Conservation (phyloP, 164 flowering plant genomes). For the Malania oleifera region DNA sequence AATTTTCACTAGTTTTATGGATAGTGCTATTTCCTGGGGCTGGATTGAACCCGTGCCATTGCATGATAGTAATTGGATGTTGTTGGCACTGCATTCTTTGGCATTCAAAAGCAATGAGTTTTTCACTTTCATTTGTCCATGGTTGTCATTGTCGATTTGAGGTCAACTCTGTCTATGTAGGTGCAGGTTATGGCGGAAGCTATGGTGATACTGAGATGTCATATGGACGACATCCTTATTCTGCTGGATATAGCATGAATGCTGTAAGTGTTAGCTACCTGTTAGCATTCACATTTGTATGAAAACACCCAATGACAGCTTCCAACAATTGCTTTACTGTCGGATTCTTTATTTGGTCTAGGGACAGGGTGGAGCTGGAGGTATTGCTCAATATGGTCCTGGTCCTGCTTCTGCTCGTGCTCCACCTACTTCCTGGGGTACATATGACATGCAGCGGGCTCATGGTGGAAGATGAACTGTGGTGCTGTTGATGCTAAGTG, state of each 20-base stretch:
- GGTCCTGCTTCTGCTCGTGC: not conserved
- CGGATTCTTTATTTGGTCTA: not conserved
- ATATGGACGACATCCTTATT: slow-evolving; percentile 2
- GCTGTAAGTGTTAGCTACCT: not conserved
- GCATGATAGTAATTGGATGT: too few species aligned
- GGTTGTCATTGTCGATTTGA: not conserved
- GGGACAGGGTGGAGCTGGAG: slow-evolving; percentile 3
- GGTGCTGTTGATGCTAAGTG: not conserved
- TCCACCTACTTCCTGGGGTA: not conserved
- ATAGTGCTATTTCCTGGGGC: too few species aligned
- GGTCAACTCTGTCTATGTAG: not conserved
- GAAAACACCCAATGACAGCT: not conserved
- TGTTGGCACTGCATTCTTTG: too few species aligned
- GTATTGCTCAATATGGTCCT: slow-evolving; percentile 6
- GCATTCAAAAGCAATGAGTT: not conserved
- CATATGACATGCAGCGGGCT: slow-evolving; percentile 10
- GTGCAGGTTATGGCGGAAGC: slow-evolving; percentile 1
- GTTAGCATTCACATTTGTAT: not conserved
- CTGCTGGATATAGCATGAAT: slow-evolving; percentile 7
- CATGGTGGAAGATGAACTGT: slow-evolving; percentile 2
- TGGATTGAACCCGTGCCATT: too few species aligned
- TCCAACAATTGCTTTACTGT: not conserved
- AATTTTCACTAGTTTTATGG: too few species aligned
- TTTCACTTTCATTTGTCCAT: not conserved
- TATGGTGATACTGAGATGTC: slow-evolving; percentile 4